Conservation (phyloP, 2,329 filamentous ascomycete genomes). For the Penicillium hesseltinei region DNA sequence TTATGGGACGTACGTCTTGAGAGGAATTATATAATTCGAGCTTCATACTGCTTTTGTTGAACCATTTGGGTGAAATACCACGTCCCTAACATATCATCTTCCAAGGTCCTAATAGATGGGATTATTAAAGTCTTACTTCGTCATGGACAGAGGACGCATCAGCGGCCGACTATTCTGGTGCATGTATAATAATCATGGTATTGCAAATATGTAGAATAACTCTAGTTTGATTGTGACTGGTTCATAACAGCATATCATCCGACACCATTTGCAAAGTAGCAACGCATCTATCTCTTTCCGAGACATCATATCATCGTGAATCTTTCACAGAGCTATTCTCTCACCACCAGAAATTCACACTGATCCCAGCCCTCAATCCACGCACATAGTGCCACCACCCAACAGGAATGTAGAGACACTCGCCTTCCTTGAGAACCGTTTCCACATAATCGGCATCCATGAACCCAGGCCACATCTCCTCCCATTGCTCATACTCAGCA, state of each 20-base stretch:
- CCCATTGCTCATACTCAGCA: slow-evolving; percentile 43
- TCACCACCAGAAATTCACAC: slow-evolving; percentile 92
- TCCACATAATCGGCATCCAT: slow-evolving; percentile 66
- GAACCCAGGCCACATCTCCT: slow-evolving; percentile 56
- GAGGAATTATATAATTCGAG: no score
- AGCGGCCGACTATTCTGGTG: neutral
- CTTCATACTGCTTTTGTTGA: no score
- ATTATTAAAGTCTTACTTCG: neutral
- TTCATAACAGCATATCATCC: neutral
- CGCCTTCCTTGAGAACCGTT: slow-evolving; percentile 72
- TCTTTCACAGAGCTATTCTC: neutral
- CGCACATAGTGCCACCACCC: slow-evolving; percentile 99
- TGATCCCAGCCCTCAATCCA: slow-evolving; percentile 81
- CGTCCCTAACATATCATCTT: neutral
- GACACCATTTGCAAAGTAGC: neutral
- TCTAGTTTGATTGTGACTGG: neutral
- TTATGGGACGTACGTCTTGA: no score
- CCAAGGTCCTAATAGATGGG: neutral
- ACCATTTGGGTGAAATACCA: neutral
- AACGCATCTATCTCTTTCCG: neutral
- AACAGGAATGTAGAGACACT: slow-evolving; percentile 82
- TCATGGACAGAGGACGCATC: neutral
- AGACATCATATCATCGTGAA: neutral
- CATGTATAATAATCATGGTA: neutral
- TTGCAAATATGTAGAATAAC: neutral